Base-by-base conservation (phyloP, 169 alveolate genomes). In the Babesia ovis region DNA sequence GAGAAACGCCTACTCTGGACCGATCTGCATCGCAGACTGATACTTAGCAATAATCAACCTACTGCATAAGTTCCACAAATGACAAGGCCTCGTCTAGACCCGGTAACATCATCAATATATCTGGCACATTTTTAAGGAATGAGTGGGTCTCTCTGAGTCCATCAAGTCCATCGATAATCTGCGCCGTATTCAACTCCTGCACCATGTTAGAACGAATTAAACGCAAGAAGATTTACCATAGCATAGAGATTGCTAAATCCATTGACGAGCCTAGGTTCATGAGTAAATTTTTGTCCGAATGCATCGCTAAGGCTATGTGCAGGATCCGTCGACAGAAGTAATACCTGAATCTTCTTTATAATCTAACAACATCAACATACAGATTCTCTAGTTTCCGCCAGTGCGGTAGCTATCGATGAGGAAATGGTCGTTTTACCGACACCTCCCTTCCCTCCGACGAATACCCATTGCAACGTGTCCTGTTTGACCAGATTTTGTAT, bases 381-480 rank as follows among this genome's bases (percentile, higher is more conserved):
- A 31, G 95, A 94, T 62, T 93, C 97, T 64, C 99, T 89, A 55
- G 86, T 83, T 81, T 94, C 91, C 5, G 99, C 93, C 64, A 98
- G 85, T 31, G 93, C 89, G 0, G 96, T 92, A 35, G 99, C 98
- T 42, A 98, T 86, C 27, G 98, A 93, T 43, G 98, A 94, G 23
- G 99, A 94, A n/a, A 98, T 93, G 11, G 99, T 97, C 12, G 99
- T 97, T 86, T 98, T 98, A 3, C 99, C 99, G 16, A 98, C 99
- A 48, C 99, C 99, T 53, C 99, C 99, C 85, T 98, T 98, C 6
- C 99, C 99, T 34, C 99, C 99, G 4, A 98, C 99, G 82, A 98
- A 98, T 39, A 98, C 94, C 99, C 99, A 98, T 84, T 95, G 95
- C 70, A 96, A 77, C 9, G 98, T 57, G 56, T 25, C 51, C 56